These are phyloP conservation scores for Calonectria hawksworthii DNA, from an alignment of 2,329 filamentous ascomycete species.

Conservation along the genomic window DNA sequence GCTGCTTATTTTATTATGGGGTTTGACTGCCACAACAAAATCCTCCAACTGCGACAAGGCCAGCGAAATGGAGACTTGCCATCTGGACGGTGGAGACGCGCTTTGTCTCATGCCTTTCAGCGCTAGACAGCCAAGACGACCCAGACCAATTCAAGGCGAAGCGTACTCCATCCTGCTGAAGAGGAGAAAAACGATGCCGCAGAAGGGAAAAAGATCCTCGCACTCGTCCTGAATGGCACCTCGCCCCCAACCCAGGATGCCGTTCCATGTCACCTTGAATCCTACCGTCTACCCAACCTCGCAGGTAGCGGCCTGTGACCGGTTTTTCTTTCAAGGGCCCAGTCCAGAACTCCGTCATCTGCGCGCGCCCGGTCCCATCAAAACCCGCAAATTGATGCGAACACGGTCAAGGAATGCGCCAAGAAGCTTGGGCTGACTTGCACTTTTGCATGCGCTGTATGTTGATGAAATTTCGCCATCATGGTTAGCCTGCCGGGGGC, in stretches of 20 bases:
- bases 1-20: constrained; percentile 8
- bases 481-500: background rate
- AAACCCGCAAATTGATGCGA: background rate
- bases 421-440: background rate
- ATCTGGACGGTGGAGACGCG: constrained; percentile 7
- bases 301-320: background rate
- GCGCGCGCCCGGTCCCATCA: background rate
- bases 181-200: background rate
- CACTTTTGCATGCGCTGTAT: background rate
- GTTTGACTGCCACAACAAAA: background rate
- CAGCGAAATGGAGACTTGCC: background rate
- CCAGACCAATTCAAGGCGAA: background rate
- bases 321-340: background rate
- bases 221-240: background rate
- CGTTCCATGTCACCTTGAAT: background rate
- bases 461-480: background rate
- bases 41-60: background rate
- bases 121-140: background rate
- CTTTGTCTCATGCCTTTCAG: constrained; percentile 4
- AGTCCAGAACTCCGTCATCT: background rate
- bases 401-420: background rate
- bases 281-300: background rate
- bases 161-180: background rate
- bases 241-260: background rate
- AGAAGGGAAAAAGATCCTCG: background rate